Percentiles rank a stretch among this genome's conserved stretches.
Evolutionary conservation across 768 basidiomycete genomes (phyloP).

Genomic region (Termitomyces sp.): DNA sequence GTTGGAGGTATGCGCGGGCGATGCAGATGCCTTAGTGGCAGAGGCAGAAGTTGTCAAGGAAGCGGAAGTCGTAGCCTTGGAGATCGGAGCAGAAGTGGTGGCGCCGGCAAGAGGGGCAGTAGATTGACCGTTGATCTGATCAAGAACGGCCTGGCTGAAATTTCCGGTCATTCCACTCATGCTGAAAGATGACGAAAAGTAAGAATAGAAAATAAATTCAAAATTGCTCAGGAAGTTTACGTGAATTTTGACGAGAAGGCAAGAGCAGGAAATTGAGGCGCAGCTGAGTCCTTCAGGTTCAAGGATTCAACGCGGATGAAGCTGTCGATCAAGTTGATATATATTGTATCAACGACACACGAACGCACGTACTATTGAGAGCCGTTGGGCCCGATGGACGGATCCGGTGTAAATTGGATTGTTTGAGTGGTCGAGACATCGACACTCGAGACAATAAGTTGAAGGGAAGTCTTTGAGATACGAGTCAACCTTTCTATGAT

Average conservation of each 20-base stretch:
- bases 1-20: constrained; percentile 11
- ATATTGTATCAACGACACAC: neutral
- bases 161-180: constrained; percentile 64
- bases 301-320: constrained; percentile 76
- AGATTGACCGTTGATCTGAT: constrained; percentile 56
- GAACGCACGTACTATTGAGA: constrained; percentile 42
- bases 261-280: constrained; percentile 50
- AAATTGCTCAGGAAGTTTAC: constrained; percentile 34
- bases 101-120: constrained; percentile 48
- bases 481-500: too few relatives aligned
- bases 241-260: constrained; percentile 78
- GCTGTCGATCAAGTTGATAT: constrained; percentile 27
- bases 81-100: constrained; percentile 20
- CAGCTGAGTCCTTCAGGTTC: constrained; percentile 40
- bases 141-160: constrained; percentile 50
- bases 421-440: constrained; percentile 45
- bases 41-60: constrained; percentile 14
- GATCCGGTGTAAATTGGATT: constrained; percentile 45
- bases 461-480: constrained; percentile 43
- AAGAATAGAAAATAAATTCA: neutral
- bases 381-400: constrained; percentile 49
- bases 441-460: constrained; percentile 38
- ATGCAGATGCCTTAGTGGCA: constrained; percentile 11
- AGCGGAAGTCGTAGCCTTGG: constrained; percentile 16
- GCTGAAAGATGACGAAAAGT: constrained; percentile 25